phyloP scores from a whole-genome alignment of 2,329 filamentous ascomycete species.

The Penicillium sp. region DNA sequence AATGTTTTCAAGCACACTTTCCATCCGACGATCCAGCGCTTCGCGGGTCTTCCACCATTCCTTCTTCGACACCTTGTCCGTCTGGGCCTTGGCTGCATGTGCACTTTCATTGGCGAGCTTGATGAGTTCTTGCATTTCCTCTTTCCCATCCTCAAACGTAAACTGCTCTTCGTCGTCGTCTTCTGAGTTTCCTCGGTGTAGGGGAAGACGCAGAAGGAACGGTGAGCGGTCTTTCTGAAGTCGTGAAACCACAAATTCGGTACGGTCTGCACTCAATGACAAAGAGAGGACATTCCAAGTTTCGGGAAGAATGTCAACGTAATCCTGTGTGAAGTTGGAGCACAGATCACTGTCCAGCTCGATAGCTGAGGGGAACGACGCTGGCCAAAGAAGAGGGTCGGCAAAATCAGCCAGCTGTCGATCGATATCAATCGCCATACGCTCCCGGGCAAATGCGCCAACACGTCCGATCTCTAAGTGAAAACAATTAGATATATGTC shows the following conservation, averaged over 20 bases:
- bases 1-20: constrained; percentile 76
- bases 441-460: constrained; percentile 41
- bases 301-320: constrained; percentile 78
- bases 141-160: constrained; percentile 74
- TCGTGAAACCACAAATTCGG: constrained; percentile 87
- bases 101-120: constrained; percentile 77
- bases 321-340: constrained; percentile 70
- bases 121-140: constrained; percentile 81
- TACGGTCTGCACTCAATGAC: constrained; percentile 73
- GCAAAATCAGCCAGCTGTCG: constrained; percentile 44
- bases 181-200: constrained; percentile 76
- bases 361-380: constrained; percentile 19
- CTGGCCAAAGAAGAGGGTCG: constrained; percentile 53
- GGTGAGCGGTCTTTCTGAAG: constrained; percentile 72
- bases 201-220: constrained; percentile 81
- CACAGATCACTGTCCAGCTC: constrained; percentile 45
- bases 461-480: constrained; percentile 41
- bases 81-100: constrained; percentile 69
- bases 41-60: constrained; percentile 90
- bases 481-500: constrained; percentile 12
- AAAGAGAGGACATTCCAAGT: constrained; percentile 85
- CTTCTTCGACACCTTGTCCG: constrained; percentile 69
- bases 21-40: constrained; percentile 71
- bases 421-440: constrained; percentile 44
- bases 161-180: constrained; percentile 77